phyloP scores from a whole-genome alignment of 768 basidiomycete genomes.

The Cystobasidiopsis lactophilus region DNA sequence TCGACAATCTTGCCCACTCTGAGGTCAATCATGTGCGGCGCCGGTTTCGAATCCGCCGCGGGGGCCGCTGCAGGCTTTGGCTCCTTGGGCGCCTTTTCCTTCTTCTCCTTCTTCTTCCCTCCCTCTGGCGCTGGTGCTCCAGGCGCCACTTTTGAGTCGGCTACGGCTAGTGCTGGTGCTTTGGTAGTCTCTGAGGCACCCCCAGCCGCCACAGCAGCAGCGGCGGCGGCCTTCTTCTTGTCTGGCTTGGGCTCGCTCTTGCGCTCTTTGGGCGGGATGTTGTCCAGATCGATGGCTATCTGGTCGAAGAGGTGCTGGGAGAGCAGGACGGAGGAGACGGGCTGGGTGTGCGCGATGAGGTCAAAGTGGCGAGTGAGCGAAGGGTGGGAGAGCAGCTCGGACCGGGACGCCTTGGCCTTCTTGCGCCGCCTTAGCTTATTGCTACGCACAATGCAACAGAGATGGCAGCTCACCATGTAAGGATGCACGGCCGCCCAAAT shows the following conservation, averaged over 20 bases:
- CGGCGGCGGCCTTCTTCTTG: conserved; percentile 38
- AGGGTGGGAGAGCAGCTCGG: conserved; percentile 58
- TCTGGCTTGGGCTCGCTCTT: conserved; percentile 42
- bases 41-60: conserved; percentile 43
- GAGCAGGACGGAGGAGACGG: conserved; percentile 32
- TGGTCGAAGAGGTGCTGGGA: conserved; percentile 21
- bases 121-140: conserved; percentile 5
- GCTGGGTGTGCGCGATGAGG: conserved; percentile 56
- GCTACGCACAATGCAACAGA: background rate
- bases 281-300: conserved; percentile 48
- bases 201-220: conserved; percentile 18
- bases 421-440: background rate
- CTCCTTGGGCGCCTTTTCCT: conserved; percentile 27
- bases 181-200: conserved; percentile 20
- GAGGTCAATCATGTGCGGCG: conserved; percentile 91
- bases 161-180: conserved; percentile 12
- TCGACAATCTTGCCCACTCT: conserved; percentile 82
- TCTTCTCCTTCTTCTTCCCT: conserved; percentile 25
- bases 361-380: conserved; percentile 83
- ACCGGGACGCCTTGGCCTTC: conserved; percentile 46
- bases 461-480: conserved; percentile 37
- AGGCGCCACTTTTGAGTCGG: conserved; percentile 5
- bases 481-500: conserved; percentile 77
- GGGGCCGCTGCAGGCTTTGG: conserved; percentile 24
- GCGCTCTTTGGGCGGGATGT: conserved; percentile 51